phyloP scores from a whole-genome alignment of 2,329 filamentous ascomycete species.

The Arthroderma uncinatum region DNA sequence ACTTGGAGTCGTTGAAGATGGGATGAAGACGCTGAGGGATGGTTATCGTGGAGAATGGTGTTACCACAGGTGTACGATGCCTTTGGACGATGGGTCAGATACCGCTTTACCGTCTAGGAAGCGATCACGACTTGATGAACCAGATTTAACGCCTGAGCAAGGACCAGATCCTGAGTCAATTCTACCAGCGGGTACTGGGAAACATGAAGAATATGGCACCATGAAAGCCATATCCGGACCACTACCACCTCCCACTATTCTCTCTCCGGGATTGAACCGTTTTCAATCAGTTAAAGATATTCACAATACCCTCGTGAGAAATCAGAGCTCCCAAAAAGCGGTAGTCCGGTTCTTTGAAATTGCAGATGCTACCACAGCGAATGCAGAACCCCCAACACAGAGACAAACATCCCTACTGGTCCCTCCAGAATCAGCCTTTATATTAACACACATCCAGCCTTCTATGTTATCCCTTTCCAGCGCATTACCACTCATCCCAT shows the following conservation, averaged over 20 bases:
- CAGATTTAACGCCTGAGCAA: not conserved
- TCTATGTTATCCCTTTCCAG: not conserved
- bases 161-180: not conserved
- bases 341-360: not conserved
- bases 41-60: constrained; percentile 25
- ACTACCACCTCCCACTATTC: constrained; percentile 26
- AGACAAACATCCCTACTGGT: constrained; percentile 20
- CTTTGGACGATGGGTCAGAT: not conserved
- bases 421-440: constrained; percentile 40
- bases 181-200: not conserved
- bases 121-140: not conserved
- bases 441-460: constrained; percentile 29
- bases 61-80: constrained; percentile 17
- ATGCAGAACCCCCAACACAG: not conserved
- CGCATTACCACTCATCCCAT: constrained; percentile 21
- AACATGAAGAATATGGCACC: not conserved
- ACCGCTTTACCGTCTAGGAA: not conserved
- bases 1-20: constrained; percentile 26
- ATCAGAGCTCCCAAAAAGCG: constrained; percentile 19
- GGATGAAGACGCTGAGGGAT: constrained; percentile 26
- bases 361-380: not conserved
- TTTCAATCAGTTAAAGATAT: constrained; percentile 22
- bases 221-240: not conserved
- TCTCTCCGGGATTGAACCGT: constrained; percentile 25
- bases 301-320: constrained; percentile 20